Conservation (phyloP, 2,329 filamentous ascomycete genomes). For the Pestalotiopsis fici region DNA sequence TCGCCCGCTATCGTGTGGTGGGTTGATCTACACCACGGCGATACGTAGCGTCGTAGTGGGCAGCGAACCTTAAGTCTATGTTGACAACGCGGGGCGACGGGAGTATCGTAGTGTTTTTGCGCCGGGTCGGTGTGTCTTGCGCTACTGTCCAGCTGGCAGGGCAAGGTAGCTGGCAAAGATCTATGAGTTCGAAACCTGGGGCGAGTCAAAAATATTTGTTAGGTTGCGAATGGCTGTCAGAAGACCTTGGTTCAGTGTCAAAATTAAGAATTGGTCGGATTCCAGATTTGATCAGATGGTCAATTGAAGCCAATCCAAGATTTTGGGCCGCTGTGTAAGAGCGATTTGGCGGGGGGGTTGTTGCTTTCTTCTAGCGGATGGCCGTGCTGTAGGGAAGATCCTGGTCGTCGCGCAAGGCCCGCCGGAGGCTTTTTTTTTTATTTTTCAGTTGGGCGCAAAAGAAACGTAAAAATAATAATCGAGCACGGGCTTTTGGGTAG, state of each 20-base stretch:
- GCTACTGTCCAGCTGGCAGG: not conserved
- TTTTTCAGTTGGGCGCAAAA: conserved; percentile 14
- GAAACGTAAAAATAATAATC: not conserved
- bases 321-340: conserved; percentile 1
- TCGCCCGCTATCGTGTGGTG: conserved; percentile 10
- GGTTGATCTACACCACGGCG: conserved; percentile 1
- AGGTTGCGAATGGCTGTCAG: not conserved
- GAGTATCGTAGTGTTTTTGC: not conserved
- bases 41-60: not conserved
- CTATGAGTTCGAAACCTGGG: not conserved
- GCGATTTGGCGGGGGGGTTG: not conserved
- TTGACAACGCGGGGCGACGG: conserved; percentile 3
- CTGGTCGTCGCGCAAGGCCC: conserved; percentile 8
- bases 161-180: not conserved
- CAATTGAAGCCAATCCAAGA: conserved; percentile 5
- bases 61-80: conserved; percentile 2
- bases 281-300: not conserved
- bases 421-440: not conserved
- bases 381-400: conserved; percentile 12
- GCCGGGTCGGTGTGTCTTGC: not conserved
- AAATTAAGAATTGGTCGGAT: not conserved
- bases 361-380: not conserved
- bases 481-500: conserved; percentile 1
- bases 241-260: not conserved
- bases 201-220: not conserved